phyloP scores from a whole-genome alignment of 208 protist species.

The Acanthamoeba triangularis region DNA sequence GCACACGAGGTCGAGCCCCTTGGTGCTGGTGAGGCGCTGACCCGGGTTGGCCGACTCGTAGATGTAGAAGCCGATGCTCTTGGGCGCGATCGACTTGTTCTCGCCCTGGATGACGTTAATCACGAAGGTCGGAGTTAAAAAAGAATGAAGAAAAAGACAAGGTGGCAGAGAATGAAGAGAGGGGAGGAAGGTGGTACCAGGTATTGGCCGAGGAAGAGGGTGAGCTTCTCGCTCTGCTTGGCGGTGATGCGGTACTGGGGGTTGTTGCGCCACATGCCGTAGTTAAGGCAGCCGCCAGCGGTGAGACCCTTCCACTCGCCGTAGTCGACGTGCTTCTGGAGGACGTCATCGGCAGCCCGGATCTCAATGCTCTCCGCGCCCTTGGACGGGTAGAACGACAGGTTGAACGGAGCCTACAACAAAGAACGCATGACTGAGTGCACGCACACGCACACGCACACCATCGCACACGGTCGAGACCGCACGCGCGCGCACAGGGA shows the following conservation, averaged over 20 bases:
- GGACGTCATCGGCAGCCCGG: not conserved
- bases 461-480: not conserved
- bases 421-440: too few species aligned
- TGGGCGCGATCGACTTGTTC: not conserved
- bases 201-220: conserved; percentile 11
- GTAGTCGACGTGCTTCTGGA: conserved; percentile 24
- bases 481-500: not conserved
- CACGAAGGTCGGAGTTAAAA: too few species aligned
- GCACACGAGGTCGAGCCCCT: not conserved
- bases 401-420: conserved; percentile 13
- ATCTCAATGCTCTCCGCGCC: conserved; percentile 11
- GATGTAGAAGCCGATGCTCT: conserved; percentile 61
- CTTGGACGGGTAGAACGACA: conserved; percentile 26
- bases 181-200: not conserved
- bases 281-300: conserved; percentile 44
- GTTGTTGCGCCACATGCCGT: conserved; percentile 52
- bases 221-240: not conserved
- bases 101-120: not conserved
- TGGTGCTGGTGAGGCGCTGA: conserved; percentile 13
- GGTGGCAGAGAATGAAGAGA: too few species aligned
- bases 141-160: too few species aligned
- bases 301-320: conserved; percentile 66
- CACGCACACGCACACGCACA: too few species aligned
- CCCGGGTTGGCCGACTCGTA: not conserved
- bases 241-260: conserved; percentile 3